Evolutionary conservation across 2,329 filamentous ascomycete species (phyloP).

Genomic region (Westerdykella ornata): DNA sequence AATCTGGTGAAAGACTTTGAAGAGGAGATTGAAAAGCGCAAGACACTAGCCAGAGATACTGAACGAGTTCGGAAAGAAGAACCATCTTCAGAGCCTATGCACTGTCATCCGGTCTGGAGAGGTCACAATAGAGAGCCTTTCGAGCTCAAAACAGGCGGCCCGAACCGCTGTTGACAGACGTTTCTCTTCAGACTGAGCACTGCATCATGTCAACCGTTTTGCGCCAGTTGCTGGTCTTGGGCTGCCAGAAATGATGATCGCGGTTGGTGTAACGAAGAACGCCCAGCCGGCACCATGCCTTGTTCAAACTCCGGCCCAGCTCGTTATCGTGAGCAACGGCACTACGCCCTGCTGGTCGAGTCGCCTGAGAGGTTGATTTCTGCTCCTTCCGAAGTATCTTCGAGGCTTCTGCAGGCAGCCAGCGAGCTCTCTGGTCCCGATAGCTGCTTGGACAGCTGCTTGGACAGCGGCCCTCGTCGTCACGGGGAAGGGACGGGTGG

Average conservation of each 20-base stretch:
- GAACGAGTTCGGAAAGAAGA: too few species aligned
- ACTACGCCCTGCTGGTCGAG: conserved; percentile 10
- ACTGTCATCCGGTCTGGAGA: too few species aligned
- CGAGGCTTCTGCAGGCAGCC: conserved; percentile 31
- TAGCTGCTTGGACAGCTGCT: conserved; percentile 20
- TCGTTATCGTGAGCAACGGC: conserved; percentile 14
- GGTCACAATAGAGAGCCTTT: conserved; percentile 3
- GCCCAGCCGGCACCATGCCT: not conserved
- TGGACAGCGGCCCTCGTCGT: conserved; percentile 24
- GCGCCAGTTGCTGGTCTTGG: too few species aligned
- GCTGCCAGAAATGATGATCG: not conserved
- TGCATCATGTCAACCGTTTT: conserved; percentile 20
- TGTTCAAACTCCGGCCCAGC: conserved; percentile 5
- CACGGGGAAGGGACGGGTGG: conserved; percentile 32
- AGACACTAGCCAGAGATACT: too few species aligned
- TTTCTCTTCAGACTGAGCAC: conserved; percentile 18
- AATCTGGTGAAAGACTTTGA: too few species aligned
- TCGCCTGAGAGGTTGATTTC: conserved; percentile 30
- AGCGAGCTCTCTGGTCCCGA: conserved; percentile 24
- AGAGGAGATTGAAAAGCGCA: too few species aligned
- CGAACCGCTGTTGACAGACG: conserved; percentile 26
- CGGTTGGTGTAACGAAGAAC: not conserved
- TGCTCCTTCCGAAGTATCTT: conserved; percentile 25
- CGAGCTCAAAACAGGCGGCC: conserved; percentile 15
- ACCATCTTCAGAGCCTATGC: too few species aligned